phyloP scores from a whole-genome alignment of 106 monocot species.

The Dendrobium catenatum region DNA sequence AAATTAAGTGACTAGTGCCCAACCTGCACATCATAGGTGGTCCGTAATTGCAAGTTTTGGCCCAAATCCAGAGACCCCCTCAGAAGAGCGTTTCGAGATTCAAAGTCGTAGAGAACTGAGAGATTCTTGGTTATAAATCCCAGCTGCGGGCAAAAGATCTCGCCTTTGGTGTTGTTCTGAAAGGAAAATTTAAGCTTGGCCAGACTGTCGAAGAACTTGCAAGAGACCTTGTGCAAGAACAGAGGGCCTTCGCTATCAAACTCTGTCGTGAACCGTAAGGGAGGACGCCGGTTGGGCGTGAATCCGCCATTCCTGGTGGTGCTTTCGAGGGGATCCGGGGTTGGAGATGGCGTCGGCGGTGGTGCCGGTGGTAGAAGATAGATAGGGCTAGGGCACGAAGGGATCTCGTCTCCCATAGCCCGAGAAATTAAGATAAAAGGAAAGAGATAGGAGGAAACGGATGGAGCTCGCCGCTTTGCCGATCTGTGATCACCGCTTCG shows the following conservation, averaged over 20 bases:
- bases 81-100: slow-evolving; percentile 65
- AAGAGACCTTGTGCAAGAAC: slow-evolving; percentile 79
- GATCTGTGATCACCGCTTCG: not conserved
- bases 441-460: not conserved
- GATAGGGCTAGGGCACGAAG: slow-evolving; percentile 3
- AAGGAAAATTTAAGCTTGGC: slow-evolving; percentile 90
- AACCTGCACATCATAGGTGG: slow-evolving; percentile 75
- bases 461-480: not conserved
- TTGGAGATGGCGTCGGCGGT: not conserved
- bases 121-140: slow-evolving; percentile 57
- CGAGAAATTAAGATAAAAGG: not conserved
- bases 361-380: not conserved
- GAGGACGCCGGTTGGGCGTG: slow-evolving; percentile 25
- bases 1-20: not conserved
- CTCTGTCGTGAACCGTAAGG: slow-evolving; percentile 72
- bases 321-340: not conserved
- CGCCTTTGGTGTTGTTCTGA: slow-evolving; percentile 55
- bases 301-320: not conserved
- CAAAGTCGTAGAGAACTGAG: slow-evolving; percentile 65
- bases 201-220: slow-evolving; percentile 63
- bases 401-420: not conserved
- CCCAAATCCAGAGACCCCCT: slow-evolving; percentile 43
- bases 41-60: slow-evolving; percentile 34
- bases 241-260: slow-evolving; percentile 67
- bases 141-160: slow-evolving; percentile 43